phyloP scores from a whole-genome alignment of 192 early-diverging fungal genomes.

The Bifiguratus adelaidae region DNA sequence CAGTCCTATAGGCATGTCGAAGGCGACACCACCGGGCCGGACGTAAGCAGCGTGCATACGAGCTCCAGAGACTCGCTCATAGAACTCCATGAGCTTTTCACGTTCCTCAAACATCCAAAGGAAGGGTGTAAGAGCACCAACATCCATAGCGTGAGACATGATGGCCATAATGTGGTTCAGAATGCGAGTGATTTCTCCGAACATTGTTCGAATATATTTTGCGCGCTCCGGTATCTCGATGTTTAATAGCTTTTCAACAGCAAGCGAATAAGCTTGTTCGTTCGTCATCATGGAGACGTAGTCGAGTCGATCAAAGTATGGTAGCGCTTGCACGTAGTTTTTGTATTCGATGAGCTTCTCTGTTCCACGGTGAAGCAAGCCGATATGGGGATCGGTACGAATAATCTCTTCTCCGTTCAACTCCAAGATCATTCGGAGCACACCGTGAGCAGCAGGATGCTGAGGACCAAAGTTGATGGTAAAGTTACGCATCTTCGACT shows the following conservation, averaged over 20 bases:
- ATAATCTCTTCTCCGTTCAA: conserved; percentile 86
- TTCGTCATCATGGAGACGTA: conserved; percentile 99
- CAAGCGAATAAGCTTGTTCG: conserved; percentile 95
- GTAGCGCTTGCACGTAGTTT: conserved; percentile 94
- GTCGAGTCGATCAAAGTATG: conserved; percentile 97
- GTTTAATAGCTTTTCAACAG: conserved; percentile 97
- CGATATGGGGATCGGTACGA: conserved; percentile 94
- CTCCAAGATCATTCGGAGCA: conserved; percentile 72
- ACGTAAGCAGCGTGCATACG: conserved; percentile 98
- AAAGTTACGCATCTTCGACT: conserved; percentile 50
- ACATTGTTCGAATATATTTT: conserved; percentile 95
- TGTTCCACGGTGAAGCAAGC: conserved; percentile 93
- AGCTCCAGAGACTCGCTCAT: conserved; percentile 96
- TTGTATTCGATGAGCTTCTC: conserved; percentile 99
- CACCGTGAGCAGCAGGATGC: conserved; percentile 94
- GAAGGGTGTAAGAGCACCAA: conserved; percentile 96
- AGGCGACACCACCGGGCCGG: conserved; percentile 88
- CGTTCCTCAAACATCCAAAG: conserved; percentile 99
- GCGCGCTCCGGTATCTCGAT: conserved; percentile 89
- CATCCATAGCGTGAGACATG: conserved; percentile 94
- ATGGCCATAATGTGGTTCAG: conserved; percentile 98
- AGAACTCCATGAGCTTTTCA: conserved; percentile 98
- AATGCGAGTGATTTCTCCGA: conserved; percentile 95
- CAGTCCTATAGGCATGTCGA: conserved; percentile 87
- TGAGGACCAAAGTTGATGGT: conserved; percentile 99